Percentiles rank a stretch among this genome's conserved stretches.
Conservation (phyloP, 139 green algal genomes). For the Gonium pectorale region DNA sequence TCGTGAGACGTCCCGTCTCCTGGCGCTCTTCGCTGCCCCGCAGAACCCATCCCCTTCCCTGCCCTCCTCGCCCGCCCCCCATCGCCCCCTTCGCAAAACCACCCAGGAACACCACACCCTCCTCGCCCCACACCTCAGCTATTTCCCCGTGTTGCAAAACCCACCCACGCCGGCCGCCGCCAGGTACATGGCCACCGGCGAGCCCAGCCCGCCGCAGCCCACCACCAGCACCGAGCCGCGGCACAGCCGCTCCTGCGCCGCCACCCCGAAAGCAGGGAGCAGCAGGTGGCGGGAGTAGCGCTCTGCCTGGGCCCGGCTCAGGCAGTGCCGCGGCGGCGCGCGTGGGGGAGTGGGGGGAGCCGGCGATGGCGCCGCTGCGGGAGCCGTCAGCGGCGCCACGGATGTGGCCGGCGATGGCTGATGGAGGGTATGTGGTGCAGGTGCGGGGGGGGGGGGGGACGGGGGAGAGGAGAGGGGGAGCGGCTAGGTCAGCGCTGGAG, state of each 20-base stretch:
- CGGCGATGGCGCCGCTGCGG: neutral
- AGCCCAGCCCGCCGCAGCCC: slow-evolving; percentile 92
- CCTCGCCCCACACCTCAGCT: no score
- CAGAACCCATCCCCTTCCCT: no score
- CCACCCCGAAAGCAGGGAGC: slow-evolving; percentile 83
- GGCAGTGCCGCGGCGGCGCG: slow-evolving; percentile 49
- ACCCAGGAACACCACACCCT: no score
- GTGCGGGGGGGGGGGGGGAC: neutral
- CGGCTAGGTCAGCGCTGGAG: no score
- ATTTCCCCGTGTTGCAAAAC: no score
- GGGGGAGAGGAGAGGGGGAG: neutral
- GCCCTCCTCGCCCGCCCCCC: no score
- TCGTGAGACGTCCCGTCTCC: no score
- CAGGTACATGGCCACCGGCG: slow-evolving; percentile 87
- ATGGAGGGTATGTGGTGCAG: neutral
- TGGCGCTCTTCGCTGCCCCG: no score
- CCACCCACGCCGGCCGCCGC: slow-evolving; percentile 84
- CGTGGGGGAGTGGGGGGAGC: neutral
- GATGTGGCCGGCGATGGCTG: neutral
- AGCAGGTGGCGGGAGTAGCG: slow-evolving; percentile 91
- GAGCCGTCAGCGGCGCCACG: neutral
- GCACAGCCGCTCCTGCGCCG: slow-evolving; percentile 80
- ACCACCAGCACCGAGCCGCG: slow-evolving; percentile 82
- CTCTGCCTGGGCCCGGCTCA: slow-evolving; percentile 76
- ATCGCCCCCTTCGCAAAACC: no score